phyloP scores from a whole-genome alignment of 1,284 basidiomycete genomes.

The Ceratobasidium sp. region DNA sequence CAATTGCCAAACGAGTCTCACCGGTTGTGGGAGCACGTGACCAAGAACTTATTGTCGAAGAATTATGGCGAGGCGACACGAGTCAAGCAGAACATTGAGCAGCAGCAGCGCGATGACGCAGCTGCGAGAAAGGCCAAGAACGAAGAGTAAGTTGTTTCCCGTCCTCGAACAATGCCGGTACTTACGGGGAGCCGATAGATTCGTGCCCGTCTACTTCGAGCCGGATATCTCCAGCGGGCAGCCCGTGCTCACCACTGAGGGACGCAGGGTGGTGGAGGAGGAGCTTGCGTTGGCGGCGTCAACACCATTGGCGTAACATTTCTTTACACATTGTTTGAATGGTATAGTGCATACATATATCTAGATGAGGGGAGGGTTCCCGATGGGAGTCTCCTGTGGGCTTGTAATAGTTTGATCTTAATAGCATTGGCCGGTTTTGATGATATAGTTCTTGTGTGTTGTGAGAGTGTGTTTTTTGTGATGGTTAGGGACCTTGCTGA shows the following conservation, averaged over 20 bases:
- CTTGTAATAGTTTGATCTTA: not conserved
- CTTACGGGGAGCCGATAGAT: slow-evolving; percentile 56
- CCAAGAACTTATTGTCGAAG: slow-evolving; percentile 76
- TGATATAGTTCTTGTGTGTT: too few species aligned
- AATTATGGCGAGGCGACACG: slow-evolving; percentile 89
- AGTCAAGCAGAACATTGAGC: slow-evolving; percentile 88
- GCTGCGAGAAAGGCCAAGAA: slow-evolving; percentile 82
- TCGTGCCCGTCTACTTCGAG: slow-evolving; percentile 82
- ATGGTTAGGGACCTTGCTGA: too few species aligned
- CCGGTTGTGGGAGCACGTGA: slow-evolving; percentile 88
- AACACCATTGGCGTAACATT: not conserved
- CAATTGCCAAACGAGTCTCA: slow-evolving; percentile 86
- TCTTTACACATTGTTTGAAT: not conserved
- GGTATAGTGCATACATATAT: not conserved
- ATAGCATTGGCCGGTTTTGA: too few species aligned
- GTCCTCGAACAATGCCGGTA: not conserved
- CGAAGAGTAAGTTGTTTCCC: slow-evolving; percentile 65
- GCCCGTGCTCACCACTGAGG: slow-evolving; percentile 73
- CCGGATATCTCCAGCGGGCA: slow-evolving; percentile 74
- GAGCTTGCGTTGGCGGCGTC: slow-evolving; percentile 55
- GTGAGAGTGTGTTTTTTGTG: too few species aligned
- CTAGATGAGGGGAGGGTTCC: not conserved
- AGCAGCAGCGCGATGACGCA: slow-evolving; percentile 85
- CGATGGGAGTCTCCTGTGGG: not conserved
- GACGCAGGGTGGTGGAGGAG: slow-evolving; percentile 70